Conservation (phyloP, 179 eudicot species). For the Carnegiea gigantea region DNA sequence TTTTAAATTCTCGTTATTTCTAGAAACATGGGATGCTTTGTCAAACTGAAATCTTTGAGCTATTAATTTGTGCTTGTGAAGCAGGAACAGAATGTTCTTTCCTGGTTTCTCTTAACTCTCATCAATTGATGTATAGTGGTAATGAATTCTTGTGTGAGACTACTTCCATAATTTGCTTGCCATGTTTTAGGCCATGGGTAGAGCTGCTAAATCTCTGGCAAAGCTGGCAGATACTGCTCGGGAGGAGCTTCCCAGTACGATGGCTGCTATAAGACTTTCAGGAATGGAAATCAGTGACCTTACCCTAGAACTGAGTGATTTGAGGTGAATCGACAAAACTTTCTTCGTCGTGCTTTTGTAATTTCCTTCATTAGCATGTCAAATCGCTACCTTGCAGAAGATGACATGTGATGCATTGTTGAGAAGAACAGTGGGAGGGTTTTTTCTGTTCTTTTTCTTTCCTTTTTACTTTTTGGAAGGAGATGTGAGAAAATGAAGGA, state of each 20-base stretch:
- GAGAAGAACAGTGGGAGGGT: neutral
- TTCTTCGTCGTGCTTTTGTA: neutral
- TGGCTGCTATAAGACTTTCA: slow-evolving; percentile 90
- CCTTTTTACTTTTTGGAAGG: neutral
- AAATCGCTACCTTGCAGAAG: slow-evolving; percentile 4
- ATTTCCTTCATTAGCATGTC: neutral
- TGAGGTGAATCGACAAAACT: slow-evolving; percentile 48
- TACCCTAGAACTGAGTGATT: slow-evolving; percentile 80
- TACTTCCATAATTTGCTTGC: slow-evolving; percentile 15
- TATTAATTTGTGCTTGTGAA: neutral
- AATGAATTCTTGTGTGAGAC: neutral
- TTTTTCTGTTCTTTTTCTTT: neutral
- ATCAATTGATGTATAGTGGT: neutral
- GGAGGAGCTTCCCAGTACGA: slow-evolving; percentile 90
- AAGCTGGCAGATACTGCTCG: slow-evolving; percentile 84
- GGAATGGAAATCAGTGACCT: slow-evolving; percentile 98
- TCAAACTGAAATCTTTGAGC: neutral
- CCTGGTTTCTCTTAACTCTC: neutral
- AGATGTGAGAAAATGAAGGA: no score
- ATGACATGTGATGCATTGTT: neutral
- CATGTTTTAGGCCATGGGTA: slow-evolving; percentile 68
- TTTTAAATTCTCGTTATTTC: neutral
- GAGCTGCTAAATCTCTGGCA: slow-evolving; percentile 74
- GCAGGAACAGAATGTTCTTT: neutral
- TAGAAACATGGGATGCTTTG: neutral